Percentiles rank a stretch among this genome's conserved stretches.
Evolutionary conservation across 139 green algal genomes (phyloP).

Genomic region (Tetraselmis striata): DNA sequence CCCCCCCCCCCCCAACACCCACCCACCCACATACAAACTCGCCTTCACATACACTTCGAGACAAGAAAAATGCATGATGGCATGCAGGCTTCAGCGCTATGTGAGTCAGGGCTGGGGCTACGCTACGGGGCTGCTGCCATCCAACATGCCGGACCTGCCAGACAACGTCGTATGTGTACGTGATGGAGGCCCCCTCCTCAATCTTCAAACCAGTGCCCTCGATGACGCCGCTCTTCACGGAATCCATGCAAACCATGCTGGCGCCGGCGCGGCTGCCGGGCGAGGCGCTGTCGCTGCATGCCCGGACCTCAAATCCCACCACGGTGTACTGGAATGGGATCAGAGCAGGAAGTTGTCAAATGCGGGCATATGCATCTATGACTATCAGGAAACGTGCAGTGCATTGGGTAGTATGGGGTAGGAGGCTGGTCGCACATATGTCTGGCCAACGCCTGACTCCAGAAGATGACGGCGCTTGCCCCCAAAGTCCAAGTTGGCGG

Average conservation of each 20-base stretch:
- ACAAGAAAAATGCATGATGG: too few species aligned
- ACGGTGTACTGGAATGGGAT: slow-evolving; percentile 63
- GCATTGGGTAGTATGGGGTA: too few species aligned
- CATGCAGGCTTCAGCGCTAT: too few species aligned
- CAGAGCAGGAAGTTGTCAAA: too few species aligned
- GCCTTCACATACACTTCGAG: too few species aligned
- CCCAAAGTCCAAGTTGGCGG: neutral
- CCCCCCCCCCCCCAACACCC: too few species aligned
- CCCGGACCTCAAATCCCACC: slow-evolving; percentile 86
- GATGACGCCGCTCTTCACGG: neutral
- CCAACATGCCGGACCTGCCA: slow-evolving; percentile 72
- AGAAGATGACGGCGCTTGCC: neutral
- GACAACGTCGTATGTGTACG: slow-evolving; percentile 88
- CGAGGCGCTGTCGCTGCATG: slow-evolving; percentile 54
- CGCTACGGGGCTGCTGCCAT: too few species aligned
- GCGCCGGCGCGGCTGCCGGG: neutral
- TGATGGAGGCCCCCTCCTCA: neutral
- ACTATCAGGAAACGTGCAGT: too few species aligned
- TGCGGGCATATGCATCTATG: too few species aligned
- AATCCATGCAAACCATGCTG: neutral
- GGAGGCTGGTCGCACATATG: neutral
- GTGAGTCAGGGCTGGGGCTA: too few species aligned
- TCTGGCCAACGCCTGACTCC: neutral
- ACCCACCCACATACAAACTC: too few species aligned
- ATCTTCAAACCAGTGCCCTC: neutral